Evolutionary conservation across 2,329 filamentous ascomycete genomes (phyloP).

Genomic region (Penicillium fuscoglaucum): DNA sequence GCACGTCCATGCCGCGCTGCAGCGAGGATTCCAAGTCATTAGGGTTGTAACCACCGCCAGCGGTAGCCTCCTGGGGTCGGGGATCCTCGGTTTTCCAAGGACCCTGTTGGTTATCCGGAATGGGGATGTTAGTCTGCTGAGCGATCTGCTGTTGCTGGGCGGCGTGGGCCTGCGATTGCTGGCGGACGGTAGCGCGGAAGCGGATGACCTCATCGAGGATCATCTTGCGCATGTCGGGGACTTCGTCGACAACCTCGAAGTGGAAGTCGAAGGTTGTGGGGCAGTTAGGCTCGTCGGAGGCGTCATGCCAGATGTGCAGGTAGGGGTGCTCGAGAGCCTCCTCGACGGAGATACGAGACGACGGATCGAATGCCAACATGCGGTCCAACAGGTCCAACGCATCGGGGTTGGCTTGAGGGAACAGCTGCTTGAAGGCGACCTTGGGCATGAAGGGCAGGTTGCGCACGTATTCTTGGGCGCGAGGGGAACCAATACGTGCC

Average conservation of each 20-base stretch:
- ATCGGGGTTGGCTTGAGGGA: conserved; percentile 93
- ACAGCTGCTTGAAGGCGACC: conserved; percentile 81
- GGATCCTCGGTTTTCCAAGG: conserved; percentile 60
- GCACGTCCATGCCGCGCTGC: conserved; percentile 59
- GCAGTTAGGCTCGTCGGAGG: conserved; percentile 90
- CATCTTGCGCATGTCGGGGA: conserved; percentile 93
- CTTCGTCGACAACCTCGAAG: conserved; percentile 96
- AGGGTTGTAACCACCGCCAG: conserved; percentile 41
- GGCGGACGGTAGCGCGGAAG: conserved; percentile 69
- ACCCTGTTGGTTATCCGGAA: conserved; percentile 61
- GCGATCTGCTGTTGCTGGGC: conserved; percentile 43
- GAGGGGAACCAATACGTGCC: conserved; percentile 86
- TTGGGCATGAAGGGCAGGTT: conserved; percentile 95
- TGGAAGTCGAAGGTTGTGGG: conserved; percentile 96
- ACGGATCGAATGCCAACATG: conserved; percentile 97
- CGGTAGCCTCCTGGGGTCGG: conserved; percentile 58
- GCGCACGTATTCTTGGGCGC: conserved; percentile 96
- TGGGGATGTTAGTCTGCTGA: conserved; percentile 56
- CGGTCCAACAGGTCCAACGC: conserved; percentile 92
- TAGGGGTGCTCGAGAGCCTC: conserved; percentile 95
- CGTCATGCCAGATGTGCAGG: conserved; percentile 97
- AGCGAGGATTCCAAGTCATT: conserved; percentile 53
- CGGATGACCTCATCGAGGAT: conserved; percentile 90
- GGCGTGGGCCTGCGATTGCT: conserved; percentile 48
- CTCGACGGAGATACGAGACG: conserved; percentile 89